Base-by-base conservation (phyloP, 495 filamentous ascomycete genomes). In the Penicillium paradoxum region DNA sequence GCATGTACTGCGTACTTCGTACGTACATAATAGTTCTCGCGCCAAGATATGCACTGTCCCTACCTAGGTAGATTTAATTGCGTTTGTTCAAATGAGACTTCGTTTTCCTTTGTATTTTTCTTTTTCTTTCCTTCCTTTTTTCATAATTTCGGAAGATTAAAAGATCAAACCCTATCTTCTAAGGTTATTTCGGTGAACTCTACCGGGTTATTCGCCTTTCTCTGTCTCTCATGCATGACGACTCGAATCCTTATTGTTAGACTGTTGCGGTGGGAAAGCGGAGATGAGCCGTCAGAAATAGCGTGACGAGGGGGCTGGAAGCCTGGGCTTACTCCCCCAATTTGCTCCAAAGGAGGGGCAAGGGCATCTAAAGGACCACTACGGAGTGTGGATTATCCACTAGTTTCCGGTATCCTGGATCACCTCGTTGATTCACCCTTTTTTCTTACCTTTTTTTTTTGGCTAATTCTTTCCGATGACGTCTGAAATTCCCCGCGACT, bases 201-300 rank as follows among this genome's bases (percentile, higher is more conserved):
- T 45, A 1, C 15, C 11, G 6, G 11, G 19, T 22, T 36, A 21
- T 36, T 47, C 13, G 19, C 10, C 24, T 14, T 24, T 3, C 13
- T 27, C 7, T 3, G 24, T 7, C 24, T 21, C 17, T 15, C 13
- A 24, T 22, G 14, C 29, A 17, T 33, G 10, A 32, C 6, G 22
- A 13, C 22, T 27, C 32, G 2, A n/a, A 19, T 27, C 22, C 25
- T 43, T 24, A 46, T 27, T 40, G 25, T 30, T n/a, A 53, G 51
- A 24, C 51, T 48, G 54, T 33, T 61, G 19, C 51, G 58, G 30
- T 62, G 41, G 13, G 37, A 37, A 41, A 14, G 46, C 24, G n/a
- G 41, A 56, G 49, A 44, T 61, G 60, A 63, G 57, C 51, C 46
- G 50, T 66, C 63, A 58, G 55, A 63, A 58, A 9, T 61, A 49